Base-by-base conservation (phyloP, 148 eudicot species). In the Pouteria glomerata region DNA sequence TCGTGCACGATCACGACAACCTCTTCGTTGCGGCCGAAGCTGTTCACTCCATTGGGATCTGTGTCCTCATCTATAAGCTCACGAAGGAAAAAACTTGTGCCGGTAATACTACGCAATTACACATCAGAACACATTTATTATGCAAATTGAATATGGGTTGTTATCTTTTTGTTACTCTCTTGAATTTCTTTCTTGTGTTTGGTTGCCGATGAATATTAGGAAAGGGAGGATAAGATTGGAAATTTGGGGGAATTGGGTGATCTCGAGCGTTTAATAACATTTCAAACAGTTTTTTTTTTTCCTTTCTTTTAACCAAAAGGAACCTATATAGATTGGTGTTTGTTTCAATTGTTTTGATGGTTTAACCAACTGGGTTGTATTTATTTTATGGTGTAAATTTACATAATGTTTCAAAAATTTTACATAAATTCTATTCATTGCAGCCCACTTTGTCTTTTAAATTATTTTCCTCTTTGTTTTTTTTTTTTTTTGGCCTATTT, bases 71-170 rank as follows among this genome's bases (percentile, higher is more conserved):
- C 51, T 90, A 83, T 68, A 90, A 90, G 81, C 90, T 88, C 79
- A 81, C 81, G 56, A 88, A 88, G 84, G 96, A 90, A 75, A 90
- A 83, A 73, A 88, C 96, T 75, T 90, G 96, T 59, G 96, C 96
- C 8, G 96, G 96, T 90, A 84, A 56, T 63, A 24, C n/a, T 39
- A 11, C 19, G 5, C 18, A 31, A 12, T 14, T 18, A 33, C 1
- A 15, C 2, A 27, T 3, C 8, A 4, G 39, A 19, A 8, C n/a
- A 0, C 2, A 15, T 1, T 50, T 23, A 19, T 50, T 19, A 44
- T 10, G 23, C 4, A 1, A 7, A 4, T 50, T 5, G 5, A 10
- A 39, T 39, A 39, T 5, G 44, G 8, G 10, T 39, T 39, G 5
- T 39, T 39, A 4, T 39, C 10, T 39, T 39, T 39, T 39, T n/a